Evolutionary conservation across 73 alveolate genomes (phyloP), one percentile per base, ranked within the genome.

Genomic region (Blepharisma stoltei): DNA sequence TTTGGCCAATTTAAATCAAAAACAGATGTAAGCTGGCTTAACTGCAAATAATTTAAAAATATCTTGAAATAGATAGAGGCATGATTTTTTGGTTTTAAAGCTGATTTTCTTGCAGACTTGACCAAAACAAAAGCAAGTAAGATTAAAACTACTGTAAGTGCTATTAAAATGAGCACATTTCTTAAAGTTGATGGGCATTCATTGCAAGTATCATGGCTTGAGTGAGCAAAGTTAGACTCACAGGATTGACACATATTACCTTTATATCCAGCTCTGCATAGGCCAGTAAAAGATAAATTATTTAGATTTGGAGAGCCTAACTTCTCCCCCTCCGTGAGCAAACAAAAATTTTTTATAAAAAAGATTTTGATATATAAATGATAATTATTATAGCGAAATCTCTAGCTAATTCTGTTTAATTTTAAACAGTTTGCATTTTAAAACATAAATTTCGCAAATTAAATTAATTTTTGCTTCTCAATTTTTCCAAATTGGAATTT

Each of bases 1-100:
- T 65, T 70, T 23, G 95, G 91, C 95, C 95, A 87, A 20, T 87
- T 43, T 6, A 87, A 77, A n/a, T 87, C 78, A 47, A 87, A 87
- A 11, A 86, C 70, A 14, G 91, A 83, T 37, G 87, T 70, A 48
- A 87, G 80, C 6, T 71, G 7, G 6, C 82, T 52, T 68, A 87
- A 14, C 52, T 87, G 81, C 6, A 87, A 8, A 54, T 87, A 89
- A 53, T 87, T 87, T 78, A 71, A 54, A 47, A 87, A 54, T 6
- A 87, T 87, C 71, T 87, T 87, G 23, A 83, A n/a, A 76, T 87
- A 87, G 6, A 87, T 85, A 1, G 89, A 78, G 49, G 69, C 27
- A 8, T 7, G 20, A n/a, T 8, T 20, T n/a, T 7, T 7, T 21
- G 25, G 54, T 8, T 6, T 21, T 11, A 55, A n/a, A 11, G 73